phyloP scores from a whole-genome alignment of 495 filamentous ascomycete species.

The Penicillium subrubescens region DNA sequence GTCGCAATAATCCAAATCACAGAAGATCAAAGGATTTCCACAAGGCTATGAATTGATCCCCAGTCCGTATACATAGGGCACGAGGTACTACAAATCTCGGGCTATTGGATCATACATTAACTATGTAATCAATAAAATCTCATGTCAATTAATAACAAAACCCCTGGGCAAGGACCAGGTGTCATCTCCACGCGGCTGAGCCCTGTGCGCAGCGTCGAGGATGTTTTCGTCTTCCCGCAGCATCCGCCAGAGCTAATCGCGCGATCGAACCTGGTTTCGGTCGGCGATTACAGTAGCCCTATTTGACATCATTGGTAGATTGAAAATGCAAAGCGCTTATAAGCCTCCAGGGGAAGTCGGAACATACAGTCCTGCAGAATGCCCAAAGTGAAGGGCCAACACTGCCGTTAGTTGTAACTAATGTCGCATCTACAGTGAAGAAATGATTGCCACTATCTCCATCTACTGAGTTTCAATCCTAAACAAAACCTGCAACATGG shows the following conservation, averaged over 20 bases:
- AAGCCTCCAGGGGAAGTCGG: constrained; percentile 7
- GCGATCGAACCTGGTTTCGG: background rate
- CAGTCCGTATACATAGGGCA: background rate
- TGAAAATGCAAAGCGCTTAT: constrained; percentile 10
- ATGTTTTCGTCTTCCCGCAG: constrained; percentile 17
- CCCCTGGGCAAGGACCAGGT: constrained; percentile 24
- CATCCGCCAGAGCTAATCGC: constrained; percentile 18
- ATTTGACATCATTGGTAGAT: constrained; percentile 11
- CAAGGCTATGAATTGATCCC: background rate
- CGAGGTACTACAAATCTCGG: background rate
- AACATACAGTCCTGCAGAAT: background rate
- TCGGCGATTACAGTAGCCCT: background rate
- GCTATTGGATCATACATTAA: background rate
- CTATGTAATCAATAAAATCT: too few relatives aligned
- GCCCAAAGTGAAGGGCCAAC: background rate
- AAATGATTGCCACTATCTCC: background rate
- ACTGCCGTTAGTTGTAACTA: background rate
- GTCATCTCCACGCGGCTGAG: constrained; percentile 27
- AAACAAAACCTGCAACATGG: background rate
- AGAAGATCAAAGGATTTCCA: background rate
- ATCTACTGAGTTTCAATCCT: background rate
- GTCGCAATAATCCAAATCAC: background rate
- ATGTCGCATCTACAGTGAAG: background rate
- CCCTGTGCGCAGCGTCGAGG: constrained; percentile 6
- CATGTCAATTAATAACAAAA: background rate